A percentile compares a stretch with the other conserved stretches of the same genome.
Conservation (phyloP, 768 basidiomycete species). For the Clavulina sp. region DNA sequence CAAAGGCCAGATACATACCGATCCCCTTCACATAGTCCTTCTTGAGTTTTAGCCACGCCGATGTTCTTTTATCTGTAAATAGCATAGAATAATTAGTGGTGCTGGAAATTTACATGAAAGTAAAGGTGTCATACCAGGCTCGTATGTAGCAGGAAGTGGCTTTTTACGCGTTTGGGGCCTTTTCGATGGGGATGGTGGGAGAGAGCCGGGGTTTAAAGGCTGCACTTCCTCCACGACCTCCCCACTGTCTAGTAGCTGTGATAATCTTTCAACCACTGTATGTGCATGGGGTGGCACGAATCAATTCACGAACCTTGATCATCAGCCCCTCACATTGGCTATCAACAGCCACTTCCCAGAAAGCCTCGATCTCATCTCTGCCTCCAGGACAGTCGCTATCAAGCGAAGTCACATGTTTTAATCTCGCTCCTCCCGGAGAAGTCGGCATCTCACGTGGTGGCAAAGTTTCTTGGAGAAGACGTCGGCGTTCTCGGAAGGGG, state of each 20-base stretch:
- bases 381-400: conserved; percentile 37
- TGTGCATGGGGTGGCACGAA: neutral
- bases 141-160: conserved; percentile 69
- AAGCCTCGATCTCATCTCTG: conserved; percentile 44
- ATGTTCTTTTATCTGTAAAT: conserved; percentile 54
- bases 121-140: conserved; percentile 32
- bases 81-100: neutral
- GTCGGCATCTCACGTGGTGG: conserved; percentile 28
- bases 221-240: conserved; percentile 21
- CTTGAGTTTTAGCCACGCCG: conserved; percentile 82
- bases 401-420: conserved; percentile 57
- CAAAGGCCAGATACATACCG: conserved; percentile 43
- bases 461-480: conserved; percentile 46
- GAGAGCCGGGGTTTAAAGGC: conserved; percentile 2
- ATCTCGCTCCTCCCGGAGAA: conserved; percentile 34
- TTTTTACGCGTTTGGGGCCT: conserved; percentile 27
- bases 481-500: conserved; percentile 54
- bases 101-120: neutral
- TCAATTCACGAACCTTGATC: conserved; percentile 46
- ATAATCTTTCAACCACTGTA: conserved; percentile 5
- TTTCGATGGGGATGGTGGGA: conserved; percentile 19
- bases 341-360: conserved; percentile 59
- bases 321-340: conserved; percentile 83
- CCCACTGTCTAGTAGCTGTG: conserved; percentile 48
- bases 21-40: conserved; percentile 75